Conservation (phyloP, 805 yeast genomes). For the Priceomyces carsonii region DNA sequence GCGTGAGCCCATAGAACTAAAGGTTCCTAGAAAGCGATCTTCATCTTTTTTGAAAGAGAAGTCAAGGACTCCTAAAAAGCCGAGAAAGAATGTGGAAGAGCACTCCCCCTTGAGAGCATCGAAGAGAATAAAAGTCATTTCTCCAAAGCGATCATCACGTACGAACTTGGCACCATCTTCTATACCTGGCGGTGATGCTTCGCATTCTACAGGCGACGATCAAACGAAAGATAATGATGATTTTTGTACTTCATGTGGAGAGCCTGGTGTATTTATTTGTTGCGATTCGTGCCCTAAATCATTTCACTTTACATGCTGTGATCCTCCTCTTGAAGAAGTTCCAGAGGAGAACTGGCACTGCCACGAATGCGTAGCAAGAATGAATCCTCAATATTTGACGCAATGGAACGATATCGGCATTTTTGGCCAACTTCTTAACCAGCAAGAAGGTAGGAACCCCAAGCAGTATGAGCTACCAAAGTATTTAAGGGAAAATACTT, state of each 20-base stretch:
- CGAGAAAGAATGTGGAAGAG: constrained; percentile 5
- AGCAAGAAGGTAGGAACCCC: constrained; percentile 56
- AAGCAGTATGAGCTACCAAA: constrained; percentile 57
- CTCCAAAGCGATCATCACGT: constrained; percentile 30
- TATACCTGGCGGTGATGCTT: constrained; percentile 3
- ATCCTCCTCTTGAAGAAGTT: constrained; percentile 83
- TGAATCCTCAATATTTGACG: constrained; percentile 21
- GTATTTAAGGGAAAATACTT: constrained; percentile 61
- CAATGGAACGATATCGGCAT: constrained; percentile 45
- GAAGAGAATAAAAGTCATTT: constrained; percentile 31
- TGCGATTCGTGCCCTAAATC: constrained; percentile 93
- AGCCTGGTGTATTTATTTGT: constrained; percentile 85
- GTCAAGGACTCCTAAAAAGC: constrained; percentile 9
- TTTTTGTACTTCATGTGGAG: constrained; percentile 88
- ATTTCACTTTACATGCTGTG: constrained; percentile 87
- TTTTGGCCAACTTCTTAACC: constrained; percentile 60
- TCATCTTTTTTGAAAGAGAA: constrained; percentile 4
- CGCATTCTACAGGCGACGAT: constrained; percentile 10
- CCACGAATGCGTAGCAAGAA: constrained; percentile 62
- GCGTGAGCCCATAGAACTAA: constrained; percentile 14
- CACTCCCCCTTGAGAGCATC: constrained; percentile 16
- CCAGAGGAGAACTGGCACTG: constrained; percentile 95
- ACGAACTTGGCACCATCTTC: constrained; percentile 26
- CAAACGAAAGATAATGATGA: constrained; percentile 64
- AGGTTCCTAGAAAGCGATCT: constrained; percentile 3